Evolutionary conservation across 176 grass and related monocot genomes (phyloP), one percentile per base, ranked within the genome.

Genomic region (Stipa capillata): DNA sequence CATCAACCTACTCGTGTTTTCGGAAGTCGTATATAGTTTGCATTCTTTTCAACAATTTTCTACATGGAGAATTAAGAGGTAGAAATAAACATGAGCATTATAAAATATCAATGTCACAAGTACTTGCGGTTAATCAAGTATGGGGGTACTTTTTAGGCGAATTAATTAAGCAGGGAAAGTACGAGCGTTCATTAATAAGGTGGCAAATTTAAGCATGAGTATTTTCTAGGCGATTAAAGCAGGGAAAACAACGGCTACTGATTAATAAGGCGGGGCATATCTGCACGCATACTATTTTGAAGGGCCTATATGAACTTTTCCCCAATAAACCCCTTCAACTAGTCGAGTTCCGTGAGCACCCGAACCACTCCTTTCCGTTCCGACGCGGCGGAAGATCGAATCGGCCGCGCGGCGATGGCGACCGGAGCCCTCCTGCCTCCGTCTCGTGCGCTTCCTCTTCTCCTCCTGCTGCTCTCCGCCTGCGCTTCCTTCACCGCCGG

Each of bases 351-450:
- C 79, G 76, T 85, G 50, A 6, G 50, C 69, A 49, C 31, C 44
- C 5, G 69, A 72, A 39, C 60, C 57, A 73, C 72, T 79, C 18
- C 48, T 65, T 71, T 14, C 53, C 20, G 40, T 61, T 72, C 82
- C 66, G 65, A 76, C 72, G 77, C 79, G 56, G 72, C 83, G 65
- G 54, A 76, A 80, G 82, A 89, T 85, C 77, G 72, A 85, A 85
- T 77, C 82, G 63, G 45, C 49, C 49, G 36, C 47, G 70, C 66
- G n/a, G 58, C 71, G 23, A 90, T 83, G 88, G 73, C 79, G 78
- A 72, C 32, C 36, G 20, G 25, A 35, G 35, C 50, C 37, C 58
- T 80, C 21, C 78, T 7, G 7, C 66, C 60, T 60, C 77, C 66
- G 44, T 52, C 48, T 65, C 76, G n/a, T n/a, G n/a, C 80, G 60